phyloP scores from a whole-genome alignment of 75 land plant genomes.

The Cryptomeria japonica region DNA sequence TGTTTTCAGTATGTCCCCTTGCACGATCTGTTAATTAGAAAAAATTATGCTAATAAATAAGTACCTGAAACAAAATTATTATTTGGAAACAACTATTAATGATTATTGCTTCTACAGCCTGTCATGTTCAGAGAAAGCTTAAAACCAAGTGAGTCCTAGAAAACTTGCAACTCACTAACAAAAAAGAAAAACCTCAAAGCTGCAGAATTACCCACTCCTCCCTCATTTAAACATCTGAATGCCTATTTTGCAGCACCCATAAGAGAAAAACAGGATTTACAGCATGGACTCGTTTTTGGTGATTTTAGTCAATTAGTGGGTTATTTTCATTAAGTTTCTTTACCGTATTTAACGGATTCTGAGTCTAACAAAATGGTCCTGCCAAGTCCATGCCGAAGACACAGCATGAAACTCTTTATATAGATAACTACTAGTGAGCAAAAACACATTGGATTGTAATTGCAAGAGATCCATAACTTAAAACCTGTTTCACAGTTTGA shows the following conservation, averaged over 20 bases:
- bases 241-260: not conserved
- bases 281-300: not conserved
- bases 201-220: not conserved
- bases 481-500: not conserved
- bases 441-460: not conserved
- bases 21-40: constrained; percentile 22
- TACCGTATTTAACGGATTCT: not conserved
- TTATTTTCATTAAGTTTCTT: not conserved
- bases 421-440: not conserved
- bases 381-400: not conserved
- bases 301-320: not conserved
- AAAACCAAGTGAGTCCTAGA: not conserved
- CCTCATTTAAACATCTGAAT: not conserved
- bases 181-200: not conserved
- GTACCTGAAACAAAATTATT: not conserved
- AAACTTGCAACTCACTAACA: too few relatives aligned
- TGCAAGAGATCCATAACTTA: not conserved
- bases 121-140: not conserved
- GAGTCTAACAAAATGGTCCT: not conserved
- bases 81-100: not conserved
- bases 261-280: not conserved
- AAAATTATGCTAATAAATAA: not conserved
- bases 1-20: constrained; percentile 55
- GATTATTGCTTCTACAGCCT: not conserved
- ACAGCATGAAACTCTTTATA: not conserved